phyloP scores from a whole-genome alignment of 176 grass and related monocot genomes.

The Metroxylon sagu region DNA sequence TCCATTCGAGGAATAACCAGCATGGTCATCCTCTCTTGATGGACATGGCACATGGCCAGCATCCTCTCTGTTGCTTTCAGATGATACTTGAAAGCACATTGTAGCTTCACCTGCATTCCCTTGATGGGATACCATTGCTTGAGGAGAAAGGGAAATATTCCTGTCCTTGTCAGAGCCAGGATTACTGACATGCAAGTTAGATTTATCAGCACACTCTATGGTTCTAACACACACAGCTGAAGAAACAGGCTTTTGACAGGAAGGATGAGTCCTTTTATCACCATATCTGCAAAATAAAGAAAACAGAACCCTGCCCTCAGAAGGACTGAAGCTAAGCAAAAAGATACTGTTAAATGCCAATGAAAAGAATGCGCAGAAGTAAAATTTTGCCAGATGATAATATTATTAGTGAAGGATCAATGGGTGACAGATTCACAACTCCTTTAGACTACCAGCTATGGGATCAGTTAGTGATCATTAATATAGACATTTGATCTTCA shows the following conservation, averaged over 20 bases:
- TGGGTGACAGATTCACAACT: too few relatives aligned
- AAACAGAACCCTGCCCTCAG: too few relatives aligned
- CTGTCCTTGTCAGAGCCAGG: constrained; percentile 13
- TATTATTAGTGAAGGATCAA: too few relatives aligned
- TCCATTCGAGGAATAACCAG: constrained; percentile 34
- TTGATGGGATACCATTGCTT: constrained; percentile 15
- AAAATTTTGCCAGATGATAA: too few relatives aligned
- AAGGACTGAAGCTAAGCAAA: too few relatives aligned
- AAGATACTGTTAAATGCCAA: too few relatives aligned
- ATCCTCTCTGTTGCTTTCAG: constrained; percentile 28
- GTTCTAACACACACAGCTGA: constrained; percentile 23
- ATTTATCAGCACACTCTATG: constrained; percentile 30
- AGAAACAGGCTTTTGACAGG: constrained; percentile 27
- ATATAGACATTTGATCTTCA: too few relatives aligned
- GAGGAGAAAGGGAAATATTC: constrained; percentile 19
- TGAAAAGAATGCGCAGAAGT: too few relatives aligned
- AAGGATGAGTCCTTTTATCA: constrained; percentile 45
- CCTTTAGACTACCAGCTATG: too few relatives aligned
- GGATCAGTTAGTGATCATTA: too few relatives aligned
- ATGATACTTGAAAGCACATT: constrained; percentile 24
- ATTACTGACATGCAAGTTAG: not conserved
- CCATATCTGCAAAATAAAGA: constrained; percentile 45
- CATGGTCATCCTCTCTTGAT: constrained; percentile 41
- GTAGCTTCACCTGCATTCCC: constrained; percentile 25
- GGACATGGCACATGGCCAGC: constrained; percentile 25